phyloP scores from a whole-genome alignment of 2,329 filamentous ascomycete genomes.

The Neurospora sp. region DNA sequence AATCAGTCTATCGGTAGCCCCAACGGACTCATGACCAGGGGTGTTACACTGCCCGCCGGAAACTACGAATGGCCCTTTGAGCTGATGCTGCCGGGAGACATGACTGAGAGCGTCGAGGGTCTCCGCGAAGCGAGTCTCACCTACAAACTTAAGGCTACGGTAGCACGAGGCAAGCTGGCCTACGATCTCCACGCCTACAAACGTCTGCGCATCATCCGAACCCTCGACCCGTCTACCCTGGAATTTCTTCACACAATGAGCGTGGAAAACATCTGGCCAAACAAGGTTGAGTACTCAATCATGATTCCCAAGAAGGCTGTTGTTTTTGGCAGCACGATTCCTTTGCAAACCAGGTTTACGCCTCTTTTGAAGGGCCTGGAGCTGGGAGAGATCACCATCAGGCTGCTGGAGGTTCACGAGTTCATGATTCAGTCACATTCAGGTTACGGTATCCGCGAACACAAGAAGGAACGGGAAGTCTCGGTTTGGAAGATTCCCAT shows the following conservation, averaged over 20 bases:
- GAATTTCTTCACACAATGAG: slow-evolving; percentile 84
- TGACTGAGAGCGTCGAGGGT: slow-evolving; percentile 84
- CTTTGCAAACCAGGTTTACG: slow-evolving; percentile 76
- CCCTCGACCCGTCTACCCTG: slow-evolving; percentile 63
- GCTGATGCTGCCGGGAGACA: slow-evolving; percentile 59
- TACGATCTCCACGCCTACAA: slow-evolving; percentile 79
- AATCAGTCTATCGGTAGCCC: slow-evolving; percentile 5
- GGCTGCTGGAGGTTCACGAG: slow-evolving; percentile 71
- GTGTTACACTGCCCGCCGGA: slow-evolving; percentile 53
- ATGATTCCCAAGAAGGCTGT: slow-evolving; percentile 89
- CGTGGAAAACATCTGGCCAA: slow-evolving; percentile 94
- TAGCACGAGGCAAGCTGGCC: slow-evolving; percentile 76
- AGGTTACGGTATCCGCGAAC: slow-evolving; percentile 40
- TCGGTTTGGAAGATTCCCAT: slow-evolving; percentile 48
- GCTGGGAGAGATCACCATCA: slow-evolving; percentile 72
- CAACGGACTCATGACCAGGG: slow-evolving; percentile 34
- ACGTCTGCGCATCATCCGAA: slow-evolving; percentile 67
- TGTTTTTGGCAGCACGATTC: slow-evolving; percentile 80
- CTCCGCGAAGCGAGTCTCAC: slow-evolving; percentile 77
- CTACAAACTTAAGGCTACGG: slow-evolving; percentile 84
- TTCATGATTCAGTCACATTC: slow-evolving; percentile 42
- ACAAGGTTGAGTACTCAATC: slow-evolving; percentile 95
- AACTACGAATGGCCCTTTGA: slow-evolving; percentile 84
- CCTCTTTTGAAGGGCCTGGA: slow-evolving; percentile 82
- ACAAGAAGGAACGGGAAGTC: slow-evolving; percentile 57